Evolutionary conservation across 345 rosid species (phyloP), one percentile per base, ranked within the genome.

Genomic region (Salix arbutifolia): DNA sequence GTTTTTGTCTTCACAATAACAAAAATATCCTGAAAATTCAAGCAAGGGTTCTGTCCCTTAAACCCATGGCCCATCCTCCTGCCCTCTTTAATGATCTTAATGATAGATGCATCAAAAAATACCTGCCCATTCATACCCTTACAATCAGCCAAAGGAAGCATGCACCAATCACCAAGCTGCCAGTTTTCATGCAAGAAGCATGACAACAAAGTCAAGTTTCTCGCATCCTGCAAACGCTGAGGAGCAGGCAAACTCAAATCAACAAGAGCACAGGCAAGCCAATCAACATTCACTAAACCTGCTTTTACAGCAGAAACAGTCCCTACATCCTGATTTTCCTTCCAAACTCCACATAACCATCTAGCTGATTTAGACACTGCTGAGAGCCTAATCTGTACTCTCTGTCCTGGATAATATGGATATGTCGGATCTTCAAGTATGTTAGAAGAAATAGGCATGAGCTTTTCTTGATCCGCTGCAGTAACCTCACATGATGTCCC

Each of bases 141-240:
- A 65, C 58, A 9, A 21, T 87, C 84, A 72, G 85, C 77, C 64
- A 72, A 26, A 52, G 89, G 85, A 83, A 91, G 91, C 71, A 87
- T 76, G 67, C 98, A 96, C 98, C 94, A 92, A 85, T 96, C 99
- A 76, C 98, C 94, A n/a, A 90, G 86, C 83, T 92, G 98, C 99
- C 99, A 96, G 79, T 69, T 87, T 74, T 90, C 96, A 80, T 96
- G 91, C 68, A 85, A 76, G 79, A 90, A 91, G 69, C 86, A 87
- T 9, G 90, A 85, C 82, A 96, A 76, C 82, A 90, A 76, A 61
- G 88, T 89, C 75, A 96, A 75, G 78, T 77, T 84, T 80, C 86
- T 85, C 19, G 89, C 86, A 73, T 86, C 84, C 76, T 90, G 97
- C 77, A 87, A 16, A 74, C 74, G 62, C n/a, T 78, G 81, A 66